Base-by-base conservation (phyloP, 192 early-diverging fungal genomes). In the Chytriomyces hyalinus region DNA sequence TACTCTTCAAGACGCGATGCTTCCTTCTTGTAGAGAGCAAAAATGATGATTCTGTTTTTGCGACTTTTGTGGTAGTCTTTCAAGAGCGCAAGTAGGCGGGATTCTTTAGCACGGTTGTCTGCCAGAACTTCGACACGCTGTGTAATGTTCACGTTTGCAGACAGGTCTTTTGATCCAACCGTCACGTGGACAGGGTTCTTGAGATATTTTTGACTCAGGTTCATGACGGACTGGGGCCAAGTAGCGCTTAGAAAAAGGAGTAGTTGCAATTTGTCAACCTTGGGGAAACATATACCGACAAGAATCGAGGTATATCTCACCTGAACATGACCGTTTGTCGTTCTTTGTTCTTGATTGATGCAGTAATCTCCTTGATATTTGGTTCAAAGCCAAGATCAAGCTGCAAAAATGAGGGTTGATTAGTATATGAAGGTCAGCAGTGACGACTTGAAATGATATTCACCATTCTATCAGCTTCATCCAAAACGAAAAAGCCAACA, bases 21-120 rank as follows among this genome's bases (percentile, higher is more conserved):
- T 85, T 97, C 96, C 87, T 96, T 98, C 81, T 99, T 98, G 85
- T 97, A 98, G 45, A 99, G 85, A 10, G 90, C 96, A 88, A 99
- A 98, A 43, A 99, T 91, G 72, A 98, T 86, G 60, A 97, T 92
- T 66, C 93, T 90, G 87, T 95, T 96, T 76, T 90, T 95, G 64
- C 92, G 88, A 28, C 85, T 82, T 76, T 91, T 92, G 88, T 96
- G 96, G 85, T 95, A 95, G 68, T 76, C 67, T 51, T 90, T 84
- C 68, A 99, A 83, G 44, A 98, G 83, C 26, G 92, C 88, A 51
- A 94, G 53, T 44, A 99, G 88, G 46, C 87, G 83, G 60, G 84
- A 70, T 71, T 95, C 92, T 85, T 97, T 97, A 64, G 86, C 83
- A 67, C 85, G 84, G 22, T 90, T 89, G 67, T 95, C 92, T 7